A percentile compares a stretch with the other conserved stretches of the same genome.
Conservation (phyloP, 805 yeast genomes). For the Candida hungchunana region DNA sequence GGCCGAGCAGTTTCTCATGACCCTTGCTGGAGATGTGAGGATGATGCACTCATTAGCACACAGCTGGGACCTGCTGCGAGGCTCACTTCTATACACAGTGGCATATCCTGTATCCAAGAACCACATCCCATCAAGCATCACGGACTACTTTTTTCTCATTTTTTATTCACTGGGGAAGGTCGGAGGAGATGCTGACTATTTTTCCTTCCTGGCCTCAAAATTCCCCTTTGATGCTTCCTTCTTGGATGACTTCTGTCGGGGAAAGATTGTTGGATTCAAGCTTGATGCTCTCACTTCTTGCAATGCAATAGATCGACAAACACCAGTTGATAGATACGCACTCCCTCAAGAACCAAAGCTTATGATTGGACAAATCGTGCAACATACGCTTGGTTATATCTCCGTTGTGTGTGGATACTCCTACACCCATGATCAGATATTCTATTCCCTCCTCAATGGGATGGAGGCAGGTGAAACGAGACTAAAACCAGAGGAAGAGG, state of each 20-base stretch:
- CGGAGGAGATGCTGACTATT: background rate
- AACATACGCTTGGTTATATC: conserved; percentile 8
- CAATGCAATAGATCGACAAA: background rate
- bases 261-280: conserved; percentile 4
- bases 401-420: conserved; percentile 7
- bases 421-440: conserved; percentile 1
- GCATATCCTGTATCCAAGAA: conserved; percentile 11
- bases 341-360: conserved; percentile 1
- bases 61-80: conserved; percentile 5
- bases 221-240: conserved; percentile 14
- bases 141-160: conserved; percentile 6
- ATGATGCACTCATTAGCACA: conserved; percentile 7
- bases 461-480: conserved; percentile 9
- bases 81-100: conserved; percentile 4
- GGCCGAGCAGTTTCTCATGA: conserved; percentile 1
- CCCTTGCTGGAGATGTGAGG: conserved; percentile 5
- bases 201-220: conserved; percentile 3
- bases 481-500: background rate
- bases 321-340: conserved; percentile 1
- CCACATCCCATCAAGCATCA: conserved; percentile 11
- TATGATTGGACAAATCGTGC: conserved; percentile 12
- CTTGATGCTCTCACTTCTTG: conserved; percentile 7
- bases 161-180: background rate
- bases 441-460: conserved; percentile 11
- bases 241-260: conserved; percentile 7